Conservation (phyloP, 177 flowering plant species). For the Telopea speciosissima region DNA sequence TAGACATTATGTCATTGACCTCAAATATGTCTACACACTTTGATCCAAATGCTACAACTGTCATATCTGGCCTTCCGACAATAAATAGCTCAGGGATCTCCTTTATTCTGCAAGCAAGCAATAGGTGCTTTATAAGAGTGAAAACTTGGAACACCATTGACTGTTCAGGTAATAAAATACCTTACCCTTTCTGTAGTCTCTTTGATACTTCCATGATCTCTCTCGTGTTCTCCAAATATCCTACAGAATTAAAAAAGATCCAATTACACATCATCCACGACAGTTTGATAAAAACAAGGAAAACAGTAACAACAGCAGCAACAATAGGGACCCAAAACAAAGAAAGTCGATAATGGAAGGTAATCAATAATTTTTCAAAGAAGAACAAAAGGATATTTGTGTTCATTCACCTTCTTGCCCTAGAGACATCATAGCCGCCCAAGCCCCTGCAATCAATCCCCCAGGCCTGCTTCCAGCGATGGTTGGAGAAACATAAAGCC, state of each 20-base stretch:
- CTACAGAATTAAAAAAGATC: slow-evolving; percentile 30
- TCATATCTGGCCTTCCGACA: slow-evolving; percentile 94
- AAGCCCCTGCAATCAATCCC: slow-evolving; percentile 88
- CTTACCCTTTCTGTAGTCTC: slow-evolving; percentile 67
- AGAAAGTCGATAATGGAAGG: not conserved
- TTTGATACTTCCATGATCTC: slow-evolving; percentile 84
- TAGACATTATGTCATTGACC: slow-evolving; percentile 81
- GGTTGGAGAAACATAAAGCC: slow-evolving; percentile 87
- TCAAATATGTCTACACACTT: slow-evolving; percentile 77
- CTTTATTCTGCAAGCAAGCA: slow-evolving; percentile 43
- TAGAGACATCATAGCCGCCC: slow-evolving; percentile 90
- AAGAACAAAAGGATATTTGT: not conserved
- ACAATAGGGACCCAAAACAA: not conserved
- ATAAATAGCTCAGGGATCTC: slow-evolving; percentile 70
- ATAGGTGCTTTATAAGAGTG: not conserved
- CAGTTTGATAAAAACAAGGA: not conserved
- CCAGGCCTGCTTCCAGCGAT: slow-evolving; percentile 96
- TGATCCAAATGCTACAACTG: slow-evolving; percentile 84
- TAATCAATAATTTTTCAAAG: not conserved
- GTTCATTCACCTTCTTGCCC: slow-evolving; percentile 66
- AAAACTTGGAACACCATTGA: not conserved
- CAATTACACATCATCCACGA: not conserved
- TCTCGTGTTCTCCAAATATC: slow-evolving; percentile 76
- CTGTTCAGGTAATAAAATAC: not conserved
- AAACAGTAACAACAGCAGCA: not conserved